Evolutionary conservation across 495 filamentous ascomycete genomes (phyloP), one percentile per base, ranked within the genome.

Genomic region (Aspergillus coremiiformis): DNA sequence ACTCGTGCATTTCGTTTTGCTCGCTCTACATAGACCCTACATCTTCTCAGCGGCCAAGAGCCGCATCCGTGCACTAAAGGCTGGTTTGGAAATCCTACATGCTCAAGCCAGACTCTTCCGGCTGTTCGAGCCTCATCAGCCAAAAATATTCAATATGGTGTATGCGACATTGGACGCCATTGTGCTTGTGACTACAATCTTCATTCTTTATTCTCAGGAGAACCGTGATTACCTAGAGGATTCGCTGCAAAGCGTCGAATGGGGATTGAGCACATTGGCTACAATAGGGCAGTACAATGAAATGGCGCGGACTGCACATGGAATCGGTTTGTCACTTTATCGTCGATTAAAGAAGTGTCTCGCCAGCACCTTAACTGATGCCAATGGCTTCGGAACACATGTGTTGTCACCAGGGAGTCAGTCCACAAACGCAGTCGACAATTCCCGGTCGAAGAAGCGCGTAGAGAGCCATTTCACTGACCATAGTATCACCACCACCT

Each of bases 81-180:
- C 79, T 24, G 76, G 74, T 35, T 54, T 82, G 15, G 68, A 67
- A 3, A 79, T 84, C 67, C 63, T 84, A 4, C 66, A 73, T 14
- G 73, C 78, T 23, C 80, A 83, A 57, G 66, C 70, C 39, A 54
- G 65, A 49, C 68, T 78, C 20, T 82, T 81, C 39, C 61, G 70
- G 46, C 56, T 66, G 44, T 62, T 80, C 47, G 70, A 66, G 51
- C 71, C 71, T 37, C 69, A 74, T 21, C 72, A 79, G 46, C 78
- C 81, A 57, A 80, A 77, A 50, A 77, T 80, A 63, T 77, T 75
- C 55, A 67, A 72, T 15, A 61, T 77, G 8, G 78, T 83, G 49
- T 77, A 80, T 29, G 76, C 75, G 41, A 82, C 78, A 1, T 84
- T 84, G 51, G 82, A 84, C 61, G 80, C 82, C 17, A 71, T 82